Conservation (phyloP, 148 eudicot genomes). For the Chenopodium album region DNA sequence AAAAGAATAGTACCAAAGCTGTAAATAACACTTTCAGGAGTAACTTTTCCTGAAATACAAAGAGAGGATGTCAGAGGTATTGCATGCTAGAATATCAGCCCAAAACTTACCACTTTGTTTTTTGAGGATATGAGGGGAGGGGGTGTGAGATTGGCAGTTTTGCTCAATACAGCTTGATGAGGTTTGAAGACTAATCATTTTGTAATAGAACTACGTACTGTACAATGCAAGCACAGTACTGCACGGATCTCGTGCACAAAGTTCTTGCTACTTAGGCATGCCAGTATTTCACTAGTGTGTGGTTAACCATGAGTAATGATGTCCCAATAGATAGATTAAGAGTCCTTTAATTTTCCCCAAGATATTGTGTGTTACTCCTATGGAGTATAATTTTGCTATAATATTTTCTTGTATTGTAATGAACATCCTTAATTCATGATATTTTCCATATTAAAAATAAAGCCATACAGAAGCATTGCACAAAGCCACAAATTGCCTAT, state of each 20-base stretch:
- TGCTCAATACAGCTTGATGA: neutral
- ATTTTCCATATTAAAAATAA: neutral
- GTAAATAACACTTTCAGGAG: conserved; percentile 79
- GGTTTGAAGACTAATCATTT: neutral
- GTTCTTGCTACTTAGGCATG: neutral
- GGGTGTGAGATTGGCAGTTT: neutral
- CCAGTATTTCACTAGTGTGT: neutral
- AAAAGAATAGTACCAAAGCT: conserved; percentile 87
- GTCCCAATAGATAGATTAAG: neutral
- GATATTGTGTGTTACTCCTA: too few species aligned
- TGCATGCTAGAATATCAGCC: neutral
- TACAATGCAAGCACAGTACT: neutral
- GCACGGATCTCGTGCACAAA: neutral
- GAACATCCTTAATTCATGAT: neutral
- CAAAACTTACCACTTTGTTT: neutral
- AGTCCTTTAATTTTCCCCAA: neutral
- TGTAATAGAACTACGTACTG: neutral
- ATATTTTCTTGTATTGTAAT: neutral
- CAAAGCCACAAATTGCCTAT: neutral
- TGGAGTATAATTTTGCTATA: too few species aligned
- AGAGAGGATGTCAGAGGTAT: conserved; percentile 14
- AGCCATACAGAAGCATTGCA: neutral
- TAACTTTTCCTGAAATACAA: conserved; percentile 69
- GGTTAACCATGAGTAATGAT: neutral
- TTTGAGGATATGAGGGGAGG: neutral